Base-by-base conservation (phyloP, 2,329 filamentous ascomycete species). In the Lachnellula suecica region DNA sequence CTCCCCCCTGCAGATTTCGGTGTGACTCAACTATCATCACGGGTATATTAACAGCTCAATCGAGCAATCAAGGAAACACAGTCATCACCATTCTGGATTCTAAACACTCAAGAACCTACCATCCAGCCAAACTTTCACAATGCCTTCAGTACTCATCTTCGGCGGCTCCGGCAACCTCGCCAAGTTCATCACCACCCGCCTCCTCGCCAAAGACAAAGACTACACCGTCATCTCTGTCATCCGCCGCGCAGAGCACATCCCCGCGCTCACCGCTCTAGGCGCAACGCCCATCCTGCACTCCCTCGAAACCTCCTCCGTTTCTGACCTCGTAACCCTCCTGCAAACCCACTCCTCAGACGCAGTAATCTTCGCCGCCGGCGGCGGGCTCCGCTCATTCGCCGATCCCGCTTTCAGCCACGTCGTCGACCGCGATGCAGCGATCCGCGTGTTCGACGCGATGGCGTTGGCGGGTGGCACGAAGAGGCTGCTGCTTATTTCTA, bases 401-500 rank as follows among this genome's bases (percentile, higher is more conserved):
- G 70, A 70, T 17, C 67, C 72, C 2, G 70, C 70, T 34, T 67
- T 74, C 22, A 77, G 74, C 15, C 61, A 67, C 27, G 66, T 68
- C 15, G 74, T 79, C 23, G 75, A 79, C 58, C 62, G 71, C 24
- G 71, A 74, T 49, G 74, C 70, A 11, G 76, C 74, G 4, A 72
- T 77, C 53, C 68, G 69, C 51, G 68, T 68, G 55, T 75, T 78
- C 64, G 71, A 76, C 34, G 75, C 76, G 2, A 67, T 72, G 2
- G 70, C 70, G 4, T 61, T 67, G 11, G 68, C 70, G 2, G 65
- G 66, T 1, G 53, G 59, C 4, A 69, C 71, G 0, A 74, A 70
- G 52, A 65, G 75, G n/a, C 74, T 75, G 54, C 65, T 79, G 51
- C 70, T 73, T 45, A 69, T 78, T 48, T 75, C 72, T 7, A 74